These are phyloP conservation scores for Chrysoporthe puriensis DNA, from an alignment of 2,329 filamentous ascomycete species.

Conservation along the genomic window DNA sequence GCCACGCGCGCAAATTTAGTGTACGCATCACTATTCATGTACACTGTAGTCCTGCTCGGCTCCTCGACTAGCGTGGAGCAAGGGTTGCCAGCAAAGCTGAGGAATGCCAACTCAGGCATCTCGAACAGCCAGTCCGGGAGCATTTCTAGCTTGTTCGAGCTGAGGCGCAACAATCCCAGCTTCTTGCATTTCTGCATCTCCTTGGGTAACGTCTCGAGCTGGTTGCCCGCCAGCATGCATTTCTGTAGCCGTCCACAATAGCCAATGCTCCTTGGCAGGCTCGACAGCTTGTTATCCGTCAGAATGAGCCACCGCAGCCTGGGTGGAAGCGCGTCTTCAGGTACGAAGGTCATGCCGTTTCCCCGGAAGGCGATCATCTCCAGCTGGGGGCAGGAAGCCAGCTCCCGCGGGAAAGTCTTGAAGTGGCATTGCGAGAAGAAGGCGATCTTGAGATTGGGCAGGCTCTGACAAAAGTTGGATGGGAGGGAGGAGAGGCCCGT, in stretches of 20 bases:
- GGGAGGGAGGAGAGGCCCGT: conserved; percentile 48
- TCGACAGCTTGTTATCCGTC: conserved; percentile 47
- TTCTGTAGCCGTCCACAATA: conserved; percentile 48
- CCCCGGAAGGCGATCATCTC: conserved; percentile 54
- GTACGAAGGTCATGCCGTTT: conserved; percentile 49
- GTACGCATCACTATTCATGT: not conserved
- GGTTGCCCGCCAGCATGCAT: conserved; percentile 54
- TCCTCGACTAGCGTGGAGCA: conserved; percentile 38
- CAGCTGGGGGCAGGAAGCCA: conserved; percentile 48
- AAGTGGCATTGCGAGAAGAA: conserved; percentile 54
- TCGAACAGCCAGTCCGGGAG: conserved; percentile 49
- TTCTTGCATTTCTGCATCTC: conserved; percentile 49
- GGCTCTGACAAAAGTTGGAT: conserved; percentile 39
- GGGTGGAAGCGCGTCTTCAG: conserved; percentile 46
- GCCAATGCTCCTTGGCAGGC: conserved; percentile 47
- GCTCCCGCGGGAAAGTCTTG: conserved; percentile 44
- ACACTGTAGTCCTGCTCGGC: not conserved
- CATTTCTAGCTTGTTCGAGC: conserved; percentile 44
- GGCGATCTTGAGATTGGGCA: conserved; percentile 49
- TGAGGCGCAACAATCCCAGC: conserved; percentile 48
- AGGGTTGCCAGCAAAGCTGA: conserved; percentile 53
- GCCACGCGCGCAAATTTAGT: conserved; percentile 41
- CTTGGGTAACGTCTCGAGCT: conserved; percentile 43
- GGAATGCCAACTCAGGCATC: conserved; percentile 49
- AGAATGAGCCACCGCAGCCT: conserved; percentile 52